A percentile compares a stretch with the other conserved stretches of the same genome.
Evolutionary conservation across 1,284 basidiomycete species (phyloP).

Genomic region (Gastroboletus turbinatus): DNA sequence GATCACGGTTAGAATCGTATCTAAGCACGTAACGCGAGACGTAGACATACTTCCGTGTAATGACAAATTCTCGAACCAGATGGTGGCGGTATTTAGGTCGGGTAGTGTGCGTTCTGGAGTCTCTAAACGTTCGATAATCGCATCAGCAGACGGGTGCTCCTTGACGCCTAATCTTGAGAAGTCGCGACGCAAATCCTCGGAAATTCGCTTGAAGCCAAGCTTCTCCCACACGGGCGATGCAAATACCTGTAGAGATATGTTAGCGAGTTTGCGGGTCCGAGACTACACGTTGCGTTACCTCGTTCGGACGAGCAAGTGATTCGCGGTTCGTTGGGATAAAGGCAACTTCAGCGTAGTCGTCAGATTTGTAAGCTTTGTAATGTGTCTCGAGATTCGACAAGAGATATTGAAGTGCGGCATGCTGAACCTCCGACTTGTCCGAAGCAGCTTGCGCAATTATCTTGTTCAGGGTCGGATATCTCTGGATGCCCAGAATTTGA

Average conservation of each 20-base stretch:
- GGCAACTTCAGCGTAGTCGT: slow-evolving; percentile 5
- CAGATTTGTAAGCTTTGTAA: slow-evolving; percentile 22
- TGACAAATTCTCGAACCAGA: slow-evolving; percentile 23
- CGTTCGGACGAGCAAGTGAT: slow-evolving; percentile 4
- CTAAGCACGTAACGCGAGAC: background rate
- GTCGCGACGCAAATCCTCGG: background rate
- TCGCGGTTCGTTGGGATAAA: slow-evolving; percentile 23
- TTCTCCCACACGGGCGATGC: slow-evolving; percentile 17
- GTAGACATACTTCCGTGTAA: slow-evolving; percentile 19
- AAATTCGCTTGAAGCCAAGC: slow-evolving; percentile 24
- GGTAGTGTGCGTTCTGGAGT: slow-evolving; percentile 3
- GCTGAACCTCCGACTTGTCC: no score
- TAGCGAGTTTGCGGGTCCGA: background rate
- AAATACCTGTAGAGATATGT: slow-evolving; percentile 20
- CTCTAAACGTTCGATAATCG: slow-evolving; percentile 15
- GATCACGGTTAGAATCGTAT: background rate
- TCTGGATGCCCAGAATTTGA: no score
- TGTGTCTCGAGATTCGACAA: slow-evolving; percentile 16
- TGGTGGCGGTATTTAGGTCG: background rate
- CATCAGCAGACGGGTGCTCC: slow-evolving; percentile 15
- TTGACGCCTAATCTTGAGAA: slow-evolving; percentile 18
- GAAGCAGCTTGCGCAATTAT: no score
- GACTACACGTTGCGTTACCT: slow-evolving; percentile 4
- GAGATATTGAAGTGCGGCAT: slow-evolving; percentile 17
- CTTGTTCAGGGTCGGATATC: no score